phyloP scores from a whole-genome alignment of 768 basidiomycete species.

The Sporobolomyces roseus region DNA sequence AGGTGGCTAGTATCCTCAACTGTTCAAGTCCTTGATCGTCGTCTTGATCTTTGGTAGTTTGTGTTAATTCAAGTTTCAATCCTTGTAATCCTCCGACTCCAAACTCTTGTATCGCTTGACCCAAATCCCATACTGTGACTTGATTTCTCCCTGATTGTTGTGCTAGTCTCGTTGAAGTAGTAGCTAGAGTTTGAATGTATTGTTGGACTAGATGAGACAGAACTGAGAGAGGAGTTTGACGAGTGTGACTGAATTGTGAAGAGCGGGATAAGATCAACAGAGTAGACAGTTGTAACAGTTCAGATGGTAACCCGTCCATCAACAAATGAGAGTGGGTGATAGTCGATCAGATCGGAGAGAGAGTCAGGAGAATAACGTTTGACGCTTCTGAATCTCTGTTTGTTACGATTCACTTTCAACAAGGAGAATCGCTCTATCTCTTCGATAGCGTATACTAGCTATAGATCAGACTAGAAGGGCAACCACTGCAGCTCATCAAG shows the following conservation, averaged over 20 bases:
- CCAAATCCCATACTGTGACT: constrained; percentile 32
- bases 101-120: constrained; percentile 11
- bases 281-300: constrained; percentile 25
- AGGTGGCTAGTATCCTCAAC: constrained; percentile 17
- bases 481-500: neutral
- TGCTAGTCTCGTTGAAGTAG: neutral
- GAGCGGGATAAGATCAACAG: constrained; percentile 29
- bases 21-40: constrained; percentile 24
- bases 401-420: too few species aligned
- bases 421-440: too few species aligned
- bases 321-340: too few species aligned
- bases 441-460: too few species aligned
- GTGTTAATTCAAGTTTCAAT: constrained; percentile 12
- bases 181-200: constrained; percentile 30
- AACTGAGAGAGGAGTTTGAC: constrained; percentile 12
- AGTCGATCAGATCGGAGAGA: neutral
- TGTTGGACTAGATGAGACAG: constrained; percentile 35
- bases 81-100: constrained; percentile 6
- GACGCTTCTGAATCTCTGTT: too few species aligned
- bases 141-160: constrained; percentile 21
- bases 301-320: constrained; percentile 4
- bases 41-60: constrained; percentile 17
- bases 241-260: constrained; percentile 30
- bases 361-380: too few species aligned
- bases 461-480: too few species aligned